A percentile compares a stretch with the other conserved stretches of the same genome.
Evolutionary conservation across 441 rosid species (phyloP).

Genomic region (Flueggea neowawraea): DNA sequence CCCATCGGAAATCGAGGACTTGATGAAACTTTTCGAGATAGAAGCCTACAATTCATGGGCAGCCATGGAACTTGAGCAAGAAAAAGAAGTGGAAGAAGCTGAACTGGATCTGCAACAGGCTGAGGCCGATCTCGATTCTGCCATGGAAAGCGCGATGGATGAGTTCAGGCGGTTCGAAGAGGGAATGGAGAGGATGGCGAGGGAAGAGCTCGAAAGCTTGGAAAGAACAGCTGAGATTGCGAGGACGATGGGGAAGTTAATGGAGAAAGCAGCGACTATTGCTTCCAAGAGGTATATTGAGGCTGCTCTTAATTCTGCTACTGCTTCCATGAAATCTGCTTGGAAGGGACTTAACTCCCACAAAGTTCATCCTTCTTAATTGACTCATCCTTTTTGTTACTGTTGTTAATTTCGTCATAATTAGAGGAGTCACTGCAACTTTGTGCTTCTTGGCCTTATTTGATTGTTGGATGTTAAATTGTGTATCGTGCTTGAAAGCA

Average conservation of each 20-base stretch:
- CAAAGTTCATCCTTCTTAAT: constrained; percentile 62
- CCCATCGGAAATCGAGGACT: constrained; percentile 69
- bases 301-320: constrained; percentile 72
- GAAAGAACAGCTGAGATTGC: constrained; percentile 50
- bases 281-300: constrained; percentile 71
- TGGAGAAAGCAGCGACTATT: constrained; percentile 58
- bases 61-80: constrained; percentile 48
- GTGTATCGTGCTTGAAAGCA: too few species aligned
- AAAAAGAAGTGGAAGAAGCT: constrained; percentile 39
- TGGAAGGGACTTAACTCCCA: constrained; percentile 52
- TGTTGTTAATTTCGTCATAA: too few species aligned
- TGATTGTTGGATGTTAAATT: too few species aligned
- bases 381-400: constrained; percentile 6
- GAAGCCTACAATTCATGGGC: constrained; percentile 94
- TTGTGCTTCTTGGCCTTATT: too few species aligned
- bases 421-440: too few species aligned
- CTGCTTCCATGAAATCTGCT: constrained; percentile 79
- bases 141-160: constrained; percentile 76
- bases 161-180: constrained; percentile 66
- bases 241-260: constrained; percentile 42
- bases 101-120: constrained; percentile 43
- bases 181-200: constrained; percentile 63
- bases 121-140: constrained; percentile 64
- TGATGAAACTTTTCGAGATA: constrained; percentile 76
- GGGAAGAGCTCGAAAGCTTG: constrained; percentile 12